Evolutionary conservation across 495 filamentous ascomycete species (phyloP), one percentile per base, ranked within the genome.

Genomic region (Parmelia sp.): DNA sequence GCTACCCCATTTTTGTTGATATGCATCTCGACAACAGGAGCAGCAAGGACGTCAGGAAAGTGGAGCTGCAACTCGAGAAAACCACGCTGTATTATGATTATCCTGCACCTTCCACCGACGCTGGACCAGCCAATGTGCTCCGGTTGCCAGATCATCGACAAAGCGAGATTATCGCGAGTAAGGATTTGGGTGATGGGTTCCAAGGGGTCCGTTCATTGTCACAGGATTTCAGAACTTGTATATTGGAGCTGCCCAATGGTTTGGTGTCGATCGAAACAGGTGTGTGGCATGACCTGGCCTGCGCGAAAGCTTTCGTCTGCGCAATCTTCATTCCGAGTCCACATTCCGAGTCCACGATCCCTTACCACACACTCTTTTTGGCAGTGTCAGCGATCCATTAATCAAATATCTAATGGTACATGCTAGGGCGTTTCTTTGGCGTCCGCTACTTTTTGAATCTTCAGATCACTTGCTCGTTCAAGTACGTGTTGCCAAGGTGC

Each of bases 361-460:
- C n/a, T n/a, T n/a, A 23, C 58, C 15, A 12, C 35, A 36, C 10
- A n/a, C n/a, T n/a, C n/a, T 23, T 12, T 8, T 49, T 1, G 40
- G 27, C 25, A 53, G 51, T 10, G 17, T 12, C 8, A 21, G 44
- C n/a, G 31, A 9, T 6, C 27, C 35, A 7, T 35, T 40, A 14
- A 15, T 36, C 7, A 6, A 42, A 11, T 4, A 29, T 4, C 37
- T 63, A n/a, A 63, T 19, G 11, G n/a, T n/a, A 15, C 29, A 14
- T 35, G 15, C 19, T 61, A 68, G 65, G 66, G 35, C 60, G 69
- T 27, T 81, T 75, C 67, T 81, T 82, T 66, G 80, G 81, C 67
- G 77, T 85, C 36, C 77, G 82, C 59, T 83, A 76, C 70, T 82
- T 82, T 62, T 70, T 85, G 37, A 82, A 79, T 64, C 66, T 83